These are phyloP conservation scores for Ceratobasidium sp. DNA, from an alignment of 1,284 basidiomycete genomes.

Conservation along the genomic window DNA sequence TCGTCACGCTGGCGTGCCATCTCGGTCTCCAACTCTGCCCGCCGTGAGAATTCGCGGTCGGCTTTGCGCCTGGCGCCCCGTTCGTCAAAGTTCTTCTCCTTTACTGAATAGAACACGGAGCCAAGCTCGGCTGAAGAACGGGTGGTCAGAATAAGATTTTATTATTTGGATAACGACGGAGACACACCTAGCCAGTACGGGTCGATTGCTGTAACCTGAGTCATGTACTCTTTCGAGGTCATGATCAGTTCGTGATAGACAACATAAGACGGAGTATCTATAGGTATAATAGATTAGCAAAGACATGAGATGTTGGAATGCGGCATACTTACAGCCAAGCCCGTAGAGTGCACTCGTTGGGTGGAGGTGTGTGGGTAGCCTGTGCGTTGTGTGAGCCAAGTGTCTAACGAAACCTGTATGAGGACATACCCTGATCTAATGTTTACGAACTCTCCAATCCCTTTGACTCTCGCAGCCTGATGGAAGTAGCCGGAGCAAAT, in stretches of 20 bases:
- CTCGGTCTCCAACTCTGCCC: conserved; percentile 89
- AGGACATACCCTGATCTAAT: conserved; percentile 84
- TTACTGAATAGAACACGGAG: conserved; percentile 94
- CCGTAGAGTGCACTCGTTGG: conserved; percentile 98
- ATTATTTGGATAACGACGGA: conserved; percentile 38
- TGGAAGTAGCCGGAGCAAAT: conserved; percentile 99
- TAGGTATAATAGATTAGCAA: conserved; percentile 50
- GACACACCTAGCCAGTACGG: conserved; percentile 90
- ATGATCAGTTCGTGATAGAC: conserved; percentile 97
- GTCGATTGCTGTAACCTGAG: conserved; percentile 94
- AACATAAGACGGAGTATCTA: conserved; percentile 95
- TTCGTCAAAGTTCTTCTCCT: conserved; percentile 95
- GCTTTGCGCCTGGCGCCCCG: conserved; percentile 77
- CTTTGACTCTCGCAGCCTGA: conserved; percentile 97
- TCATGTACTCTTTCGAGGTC: conserved; percentile 97
- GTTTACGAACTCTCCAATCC: conserved; percentile 99
- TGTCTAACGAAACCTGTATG: not conserved
- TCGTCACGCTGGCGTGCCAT: conserved; percentile 89
- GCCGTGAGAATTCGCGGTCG: conserved; percentile 89
- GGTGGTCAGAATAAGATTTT: conserved; percentile 10
- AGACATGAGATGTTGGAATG: conserved; percentile 33
- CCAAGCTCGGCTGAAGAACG: conserved; percentile 78
- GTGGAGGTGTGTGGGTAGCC: conserved; percentile 89
- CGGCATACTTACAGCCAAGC: conserved; percentile 83
- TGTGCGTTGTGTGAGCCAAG: conserved; percentile 8